phyloP scores from a whole-genome alignment of 2,329 filamentous ascomycete genomes.

The Trichoderma gracile region DNA sequence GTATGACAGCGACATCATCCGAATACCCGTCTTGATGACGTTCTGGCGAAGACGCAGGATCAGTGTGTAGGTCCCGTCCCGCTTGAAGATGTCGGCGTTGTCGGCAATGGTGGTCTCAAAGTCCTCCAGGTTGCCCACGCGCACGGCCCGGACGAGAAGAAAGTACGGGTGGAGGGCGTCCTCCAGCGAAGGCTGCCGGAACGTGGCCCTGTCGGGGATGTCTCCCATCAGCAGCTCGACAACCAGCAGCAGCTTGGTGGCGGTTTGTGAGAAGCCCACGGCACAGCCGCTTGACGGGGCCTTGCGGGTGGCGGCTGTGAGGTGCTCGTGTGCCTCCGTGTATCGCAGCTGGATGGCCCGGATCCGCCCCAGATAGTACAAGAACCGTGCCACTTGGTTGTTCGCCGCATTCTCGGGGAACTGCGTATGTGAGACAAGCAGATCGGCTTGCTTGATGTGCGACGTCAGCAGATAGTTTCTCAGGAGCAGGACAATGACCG shows the following conservation, averaged over 20 bases:
- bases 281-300: constrained; percentile 87
- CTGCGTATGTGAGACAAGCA: constrained; percentile 91
- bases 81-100: constrained; percentile 81
- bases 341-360: constrained; percentile 95
- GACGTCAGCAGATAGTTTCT: constrained; percentile 96
- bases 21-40: constrained; percentile 98
- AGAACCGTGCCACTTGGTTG: constrained; percentile 95
- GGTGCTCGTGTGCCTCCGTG: constrained; percentile 92
- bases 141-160: constrained; percentile 88
- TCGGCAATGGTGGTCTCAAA: constrained; percentile 85
- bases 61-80: constrained; percentile 92
- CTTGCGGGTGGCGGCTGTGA: constrained; percentile 91
- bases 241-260: constrained; percentile 93
- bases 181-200: constrained; percentile 87
- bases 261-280: constrained; percentile 91
- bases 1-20: constrained; percentile 98
- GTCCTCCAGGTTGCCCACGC: constrained; percentile 91
- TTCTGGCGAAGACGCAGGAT: constrained; percentile 95
- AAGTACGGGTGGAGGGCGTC: constrained; percentile 89
- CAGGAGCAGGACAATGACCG: constrained; percentile 90
- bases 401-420: constrained; percentile 94
- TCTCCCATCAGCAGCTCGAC: constrained; percentile 98
- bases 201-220: constrained; percentile 91
- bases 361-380: constrained; percentile 96
- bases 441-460: constrained; percentile 94